These are phyloP conservation scores for Ophiostoma triangulosporum DNA, from an alignment of 2,329 filamentous ascomycete species.

Conservation along the genomic window DNA sequence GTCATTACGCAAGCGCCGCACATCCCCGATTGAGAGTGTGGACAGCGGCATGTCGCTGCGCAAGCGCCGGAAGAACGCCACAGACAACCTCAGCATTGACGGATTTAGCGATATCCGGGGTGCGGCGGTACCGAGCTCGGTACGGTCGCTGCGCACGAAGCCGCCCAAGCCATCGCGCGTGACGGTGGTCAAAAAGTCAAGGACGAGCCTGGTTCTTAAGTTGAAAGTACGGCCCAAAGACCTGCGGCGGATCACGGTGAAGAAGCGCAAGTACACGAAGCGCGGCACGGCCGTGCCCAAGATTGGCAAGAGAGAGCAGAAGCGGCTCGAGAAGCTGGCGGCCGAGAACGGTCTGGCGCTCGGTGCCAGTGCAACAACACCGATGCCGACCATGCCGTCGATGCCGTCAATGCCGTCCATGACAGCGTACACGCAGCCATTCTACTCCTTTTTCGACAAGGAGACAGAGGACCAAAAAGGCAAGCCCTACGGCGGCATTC, in stretches of 20 bases:
- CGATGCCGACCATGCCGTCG: neutral
- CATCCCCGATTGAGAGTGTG: constrained; percentile 54
- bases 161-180: constrained; percentile 23
- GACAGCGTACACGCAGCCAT: constrained; percentile 53
- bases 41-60: constrained; percentile 37
- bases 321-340: constrained; percentile 4
- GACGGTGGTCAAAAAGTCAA: constrained; percentile 29
- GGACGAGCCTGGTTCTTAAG: constrained; percentile 38
- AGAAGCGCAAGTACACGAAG: constrained; percentile 38
- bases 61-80: constrained; percentile 38
- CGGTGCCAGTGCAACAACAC: neutral
- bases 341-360: neutral
- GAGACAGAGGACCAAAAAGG: constrained; percentile 80
- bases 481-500: constrained; percentile 89
- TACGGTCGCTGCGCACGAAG: constrained; percentile 48
- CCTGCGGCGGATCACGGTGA: constrained; percentile 45
- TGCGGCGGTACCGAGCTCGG: constrained; percentile 26
- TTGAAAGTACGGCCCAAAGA: constrained; percentile 44
- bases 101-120: constrained; percentile 21
- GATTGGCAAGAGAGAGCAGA: constrained; percentile 17
- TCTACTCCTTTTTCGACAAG: constrained; percentile 79
- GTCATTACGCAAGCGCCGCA: constrained; percentile 70
- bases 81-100: constrained; percentile 28
- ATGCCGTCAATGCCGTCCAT: constrained; percentile 6
- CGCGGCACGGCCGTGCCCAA: constrained; percentile 29